phyloP scores from a whole-genome alignment of 805 yeast genomes.

The Komagataella populi region DNA sequence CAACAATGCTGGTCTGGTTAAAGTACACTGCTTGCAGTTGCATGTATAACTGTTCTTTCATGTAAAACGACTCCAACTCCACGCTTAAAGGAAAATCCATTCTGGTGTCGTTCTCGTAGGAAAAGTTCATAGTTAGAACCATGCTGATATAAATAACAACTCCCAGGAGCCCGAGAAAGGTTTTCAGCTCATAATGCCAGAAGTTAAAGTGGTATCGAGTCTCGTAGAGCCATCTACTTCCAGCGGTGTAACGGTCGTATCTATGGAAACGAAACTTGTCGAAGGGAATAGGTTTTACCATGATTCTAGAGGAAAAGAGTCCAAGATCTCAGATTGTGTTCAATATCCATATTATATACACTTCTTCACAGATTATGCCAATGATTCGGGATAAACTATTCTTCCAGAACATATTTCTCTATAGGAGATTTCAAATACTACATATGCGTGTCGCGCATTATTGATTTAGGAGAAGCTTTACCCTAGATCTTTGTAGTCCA shows the following conservation, averaged over 20 bases:
- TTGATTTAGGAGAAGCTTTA: neutral
- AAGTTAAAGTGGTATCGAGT: slow-evolving; percentile 1
- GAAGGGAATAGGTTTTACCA: neutral
- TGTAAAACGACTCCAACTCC: neutral
- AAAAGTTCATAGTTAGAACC: neutral
- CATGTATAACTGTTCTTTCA: neutral
- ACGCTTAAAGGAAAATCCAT: neutral
- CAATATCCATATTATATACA: neutral
- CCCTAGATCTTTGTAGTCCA: neutral
- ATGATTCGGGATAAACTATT: neutral
- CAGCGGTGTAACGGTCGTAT: neutral
- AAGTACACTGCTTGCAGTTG: neutral
- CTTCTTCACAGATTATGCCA: neutral
- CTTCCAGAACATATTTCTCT: neutral
- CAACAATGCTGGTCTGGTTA: neutral
- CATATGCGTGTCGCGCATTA: neutral
- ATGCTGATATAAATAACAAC: neutral
- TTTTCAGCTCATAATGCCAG: neutral
- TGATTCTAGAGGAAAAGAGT: neutral
- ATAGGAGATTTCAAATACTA: neutral
- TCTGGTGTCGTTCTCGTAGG: neutral
- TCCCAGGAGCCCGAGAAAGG: neutral
- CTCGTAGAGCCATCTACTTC: slow-evolving; percentile 1
- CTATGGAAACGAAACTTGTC: neutral
- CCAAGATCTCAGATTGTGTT: neutral